Evolutionary conservation across 257 asterid species (phyloP).

Genomic region (Penstemon eatonii): DNA sequence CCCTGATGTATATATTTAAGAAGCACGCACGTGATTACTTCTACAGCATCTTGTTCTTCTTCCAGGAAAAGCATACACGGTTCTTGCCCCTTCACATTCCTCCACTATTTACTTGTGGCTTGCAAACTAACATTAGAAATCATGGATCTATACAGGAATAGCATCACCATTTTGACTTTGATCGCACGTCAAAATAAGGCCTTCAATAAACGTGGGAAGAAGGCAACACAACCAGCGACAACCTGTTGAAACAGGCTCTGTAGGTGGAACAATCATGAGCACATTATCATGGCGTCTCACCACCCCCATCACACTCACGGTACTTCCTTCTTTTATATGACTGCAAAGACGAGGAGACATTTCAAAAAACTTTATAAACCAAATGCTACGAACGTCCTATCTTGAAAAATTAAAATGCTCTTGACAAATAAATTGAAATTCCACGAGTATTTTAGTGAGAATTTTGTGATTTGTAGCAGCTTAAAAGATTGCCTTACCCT

Average conservation of each 20-base stretch:
- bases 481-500: conserved; percentile 48
- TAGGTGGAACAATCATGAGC: conserved; percentile 78
- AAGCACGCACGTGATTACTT: conserved; percentile 19
- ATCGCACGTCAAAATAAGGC: conserved; percentile 57
- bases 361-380: too few relatives aligned
- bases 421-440: background rate
- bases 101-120: conserved; percentile 38
- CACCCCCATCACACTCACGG: conserved; percentile 74
- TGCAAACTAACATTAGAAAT: conserved; percentile 23
- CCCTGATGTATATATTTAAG: conserved; percentile 22
- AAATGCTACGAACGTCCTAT: too few relatives aligned
- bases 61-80: conserved; percentile 34
- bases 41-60: conserved; percentile 31
- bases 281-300: conserved; percentile 66
- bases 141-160: conserved; percentile 58
- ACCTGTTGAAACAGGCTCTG: conserved; percentile 68
- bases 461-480: background rate
- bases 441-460: background rate
- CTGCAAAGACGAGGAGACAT: conserved; percentile 34
- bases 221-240: conserved; percentile 71
- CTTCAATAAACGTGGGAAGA: conserved; percentile 72
- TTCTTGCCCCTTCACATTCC: conserved; percentile 28
- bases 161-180: conserved; percentile 55
- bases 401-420: too few relatives aligned
- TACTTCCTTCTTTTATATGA: conserved; percentile 77